Evolutionary conservation across 1,284 basidiomycete species (phyloP).

Genomic region (Marasmius oreades): DNA sequence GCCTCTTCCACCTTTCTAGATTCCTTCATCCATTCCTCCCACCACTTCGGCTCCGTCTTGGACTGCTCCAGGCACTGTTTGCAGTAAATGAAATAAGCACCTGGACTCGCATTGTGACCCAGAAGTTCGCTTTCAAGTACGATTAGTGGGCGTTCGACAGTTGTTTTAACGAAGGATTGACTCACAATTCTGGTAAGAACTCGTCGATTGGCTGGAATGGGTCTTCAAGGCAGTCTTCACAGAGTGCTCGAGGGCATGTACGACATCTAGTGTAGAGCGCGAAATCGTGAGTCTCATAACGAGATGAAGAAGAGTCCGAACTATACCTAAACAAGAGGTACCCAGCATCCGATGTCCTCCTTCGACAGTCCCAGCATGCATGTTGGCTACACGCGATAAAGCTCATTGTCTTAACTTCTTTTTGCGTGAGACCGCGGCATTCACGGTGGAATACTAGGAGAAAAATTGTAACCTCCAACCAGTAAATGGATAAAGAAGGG

Average conservation of each 20-base stretch:
- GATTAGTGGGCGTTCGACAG: neutral
- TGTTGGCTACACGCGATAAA: constrained; percentile 48
- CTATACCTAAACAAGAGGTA: constrained; percentile 49
- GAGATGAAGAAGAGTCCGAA: neutral
- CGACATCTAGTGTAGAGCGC: constrained; percentile 42
- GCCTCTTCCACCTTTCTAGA: constrained; percentile 24
- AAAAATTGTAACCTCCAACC: neutral
- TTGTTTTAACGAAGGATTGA: constrained; percentile 9
- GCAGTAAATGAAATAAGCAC: constrained; percentile 47
- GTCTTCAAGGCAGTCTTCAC: constrained; percentile 57
- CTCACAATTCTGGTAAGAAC: constrained; percentile 53
- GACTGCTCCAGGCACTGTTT: constrained; percentile 38
- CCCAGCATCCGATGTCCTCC: constrained; percentile 41
- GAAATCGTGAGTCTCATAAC: neutral
- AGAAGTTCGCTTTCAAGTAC: constrained; percentile 31
- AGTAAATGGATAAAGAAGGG: neutral
- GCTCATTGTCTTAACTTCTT: constrained; percentile 23
- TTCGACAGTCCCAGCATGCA: constrained; percentile 37
- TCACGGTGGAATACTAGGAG: constrained; percentile 46
- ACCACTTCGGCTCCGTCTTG: constrained; percentile 25
- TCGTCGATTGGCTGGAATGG: constrained; percentile 51
- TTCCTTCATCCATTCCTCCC: constrained; percentile 35
- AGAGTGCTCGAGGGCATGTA: constrained; percentile 55
- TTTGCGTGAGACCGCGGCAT: constrained; percentile 37
- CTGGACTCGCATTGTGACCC: constrained; percentile 30